Evolutionary conservation across 2,329 filamentous ascomycete genomes (phyloP).

Genomic region (Paracamarosporium sp.): DNA sequence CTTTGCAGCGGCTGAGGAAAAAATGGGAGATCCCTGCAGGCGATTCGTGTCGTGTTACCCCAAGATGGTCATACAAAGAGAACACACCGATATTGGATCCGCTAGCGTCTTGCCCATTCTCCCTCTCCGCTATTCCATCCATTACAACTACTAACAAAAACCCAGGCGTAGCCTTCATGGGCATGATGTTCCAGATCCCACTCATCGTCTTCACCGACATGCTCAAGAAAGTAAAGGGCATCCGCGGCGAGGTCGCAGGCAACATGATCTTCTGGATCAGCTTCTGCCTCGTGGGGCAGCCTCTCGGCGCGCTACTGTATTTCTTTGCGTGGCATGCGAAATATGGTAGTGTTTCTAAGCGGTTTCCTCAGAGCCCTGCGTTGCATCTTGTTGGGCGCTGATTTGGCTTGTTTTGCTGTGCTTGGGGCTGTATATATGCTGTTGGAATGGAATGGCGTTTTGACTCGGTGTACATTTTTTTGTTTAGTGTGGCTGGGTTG

Average conservation of each 20-base stretch:
- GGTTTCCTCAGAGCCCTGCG: constrained; percentile 31
- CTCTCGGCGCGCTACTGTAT: constrained; percentile 88
- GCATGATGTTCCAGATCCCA: constrained; percentile 93
- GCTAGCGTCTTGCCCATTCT: too few relatives aligned
- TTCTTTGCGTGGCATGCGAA: constrained; percentile 99
- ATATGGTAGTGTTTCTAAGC: constrained; percentile 77
- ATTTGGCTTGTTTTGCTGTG: neutral
- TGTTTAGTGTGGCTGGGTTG: neutral
- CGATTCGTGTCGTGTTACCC: too few relatives aligned
- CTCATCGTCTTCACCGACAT: constrained; percentile 82
- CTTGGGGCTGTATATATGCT: neutral
- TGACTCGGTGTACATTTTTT: neutral
- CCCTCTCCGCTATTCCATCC: too few relatives aligned
- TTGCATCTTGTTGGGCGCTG: constrained; percentile 31
- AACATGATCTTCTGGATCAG: constrained; percentile 97
- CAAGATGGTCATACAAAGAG: too few relatives aligned
- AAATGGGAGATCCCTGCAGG: too few relatives aligned
- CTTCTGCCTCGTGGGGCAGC: constrained; percentile 95
- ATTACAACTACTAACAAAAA: too few relatives aligned
- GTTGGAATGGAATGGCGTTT: neutral
- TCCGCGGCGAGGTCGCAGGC: constrained; percentile 79
- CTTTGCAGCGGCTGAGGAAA: neutral
- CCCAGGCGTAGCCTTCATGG: constrained; percentile 86
- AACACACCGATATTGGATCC: too few relatives aligned
- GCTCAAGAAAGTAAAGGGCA: constrained; percentile 78